These are phyloP conservation scores for Gypsophila paniculata DNA, from an alignment of 179 eudicot genomes.

Conservation along the genomic window DNA sequence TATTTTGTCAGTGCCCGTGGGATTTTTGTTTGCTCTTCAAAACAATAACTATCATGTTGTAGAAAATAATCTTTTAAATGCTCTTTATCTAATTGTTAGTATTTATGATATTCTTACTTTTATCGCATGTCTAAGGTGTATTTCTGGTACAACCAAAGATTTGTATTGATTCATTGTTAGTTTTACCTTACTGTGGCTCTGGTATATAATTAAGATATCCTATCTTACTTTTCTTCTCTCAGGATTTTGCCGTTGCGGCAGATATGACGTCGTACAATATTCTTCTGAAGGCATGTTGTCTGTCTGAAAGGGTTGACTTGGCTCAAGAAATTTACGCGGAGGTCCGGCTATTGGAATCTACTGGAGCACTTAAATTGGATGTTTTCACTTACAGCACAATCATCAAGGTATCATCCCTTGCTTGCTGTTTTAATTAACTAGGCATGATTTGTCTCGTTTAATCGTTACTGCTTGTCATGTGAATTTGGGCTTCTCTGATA, in stretches of 20 bases:
- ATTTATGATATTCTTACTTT: neutral
- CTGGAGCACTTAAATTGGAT: slow-evolving; percentile 74
- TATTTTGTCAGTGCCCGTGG: neutral
- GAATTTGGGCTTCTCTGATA: neutral
- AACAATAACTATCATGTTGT: neutral
- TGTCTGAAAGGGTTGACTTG: slow-evolving; percentile 80
- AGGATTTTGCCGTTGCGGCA: slow-evolving; percentile 63
- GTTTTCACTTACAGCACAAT: slow-evolving; percentile 93
- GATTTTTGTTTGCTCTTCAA: neutral
- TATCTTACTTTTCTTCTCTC: slow-evolving; percentile 14
- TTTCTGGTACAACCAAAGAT: neutral
- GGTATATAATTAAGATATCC: neutral
- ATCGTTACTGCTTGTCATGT: no score
- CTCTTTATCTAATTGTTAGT: neutral
- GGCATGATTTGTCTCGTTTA: no score
- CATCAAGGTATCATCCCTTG: slow-evolving; percentile 56
- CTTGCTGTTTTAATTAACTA: no score
- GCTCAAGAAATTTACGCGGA: slow-evolving; percentile 78
- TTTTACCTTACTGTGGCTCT: neutral
- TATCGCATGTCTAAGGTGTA: neutral
- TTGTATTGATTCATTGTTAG: neutral
- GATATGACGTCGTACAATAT: slow-evolving; percentile 88
- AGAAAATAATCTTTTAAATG: neutral
- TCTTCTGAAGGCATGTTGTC: slow-evolving; percentile 84
- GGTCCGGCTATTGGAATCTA: slow-evolving; percentile 56